These are phyloP conservation scores for Talaromyces ruber DNA, from an alignment of 495 filamentous ascomycete species.

Conservation along the genomic window DNA sequence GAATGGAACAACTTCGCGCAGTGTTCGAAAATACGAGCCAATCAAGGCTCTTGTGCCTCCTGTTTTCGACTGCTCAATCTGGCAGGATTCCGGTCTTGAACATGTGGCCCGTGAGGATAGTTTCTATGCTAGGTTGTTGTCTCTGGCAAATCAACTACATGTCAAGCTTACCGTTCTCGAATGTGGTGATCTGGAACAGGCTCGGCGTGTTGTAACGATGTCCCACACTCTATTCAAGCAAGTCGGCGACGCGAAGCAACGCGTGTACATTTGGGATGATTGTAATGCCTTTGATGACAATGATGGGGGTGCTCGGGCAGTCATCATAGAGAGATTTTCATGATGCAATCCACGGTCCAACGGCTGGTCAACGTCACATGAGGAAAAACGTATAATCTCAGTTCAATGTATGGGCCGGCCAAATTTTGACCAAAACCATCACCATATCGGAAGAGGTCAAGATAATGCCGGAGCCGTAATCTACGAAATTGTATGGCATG, in stretches of 20 bases:
- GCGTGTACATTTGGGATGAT: not conserved
- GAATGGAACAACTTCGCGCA: slow-evolving; percentile 50
- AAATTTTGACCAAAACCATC: no score
- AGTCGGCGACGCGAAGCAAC: not conserved
- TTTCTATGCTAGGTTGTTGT: slow-evolving; percentile 28
- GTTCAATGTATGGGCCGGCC: not conserved
- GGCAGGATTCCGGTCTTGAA: not conserved
- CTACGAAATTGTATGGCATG: not conserved
- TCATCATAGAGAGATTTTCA: not conserved
- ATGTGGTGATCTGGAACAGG: slow-evolving; percentile 28
- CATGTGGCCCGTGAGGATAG: slow-evolving; percentile 21
- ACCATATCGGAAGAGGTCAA: not conserved
- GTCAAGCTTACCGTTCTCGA: slow-evolving; percentile 27
- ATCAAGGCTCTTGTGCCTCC: slow-evolving; percentile 66
- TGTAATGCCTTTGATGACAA: not conserved
- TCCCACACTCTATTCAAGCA: not conserved
- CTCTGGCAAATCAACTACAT: slow-evolving; percentile 11
- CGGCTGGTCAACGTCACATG: not conserved
- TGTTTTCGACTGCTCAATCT: not conserved
- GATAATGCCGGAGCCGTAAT: not conserved
- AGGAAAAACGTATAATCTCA: not conserved
- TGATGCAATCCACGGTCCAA: not conserved
- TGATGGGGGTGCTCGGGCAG: slow-evolving; percentile 1
- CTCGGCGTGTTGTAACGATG: slow-evolving; percentile 18
- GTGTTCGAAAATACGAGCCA: slow-evolving; percentile 76